phyloP scores from a whole-genome alignment of 257 asterid species.

The Catharanthus roseus region DNA sequence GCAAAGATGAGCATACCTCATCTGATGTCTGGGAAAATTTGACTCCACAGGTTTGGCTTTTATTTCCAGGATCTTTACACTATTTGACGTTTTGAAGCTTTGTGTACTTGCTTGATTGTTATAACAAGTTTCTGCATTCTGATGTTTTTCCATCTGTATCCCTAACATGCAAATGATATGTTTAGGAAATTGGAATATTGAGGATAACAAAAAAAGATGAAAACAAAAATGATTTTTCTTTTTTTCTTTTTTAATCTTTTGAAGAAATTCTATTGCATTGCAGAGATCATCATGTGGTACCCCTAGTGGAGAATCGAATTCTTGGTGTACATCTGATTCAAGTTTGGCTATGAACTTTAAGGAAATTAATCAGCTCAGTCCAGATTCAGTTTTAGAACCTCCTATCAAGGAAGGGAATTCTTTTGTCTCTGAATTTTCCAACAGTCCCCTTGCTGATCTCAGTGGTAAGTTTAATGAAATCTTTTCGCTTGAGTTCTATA shows the following conservation, averaged over 20 bases:
- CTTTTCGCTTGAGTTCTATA: neutral
- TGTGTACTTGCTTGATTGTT: neutral
- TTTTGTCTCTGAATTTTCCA: slow-evolving; percentile 22
- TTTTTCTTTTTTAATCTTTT: neutral
- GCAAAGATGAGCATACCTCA: slow-evolving; percentile 20
- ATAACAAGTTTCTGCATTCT: neutral
- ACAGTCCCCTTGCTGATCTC: slow-evolving; percentile 27
- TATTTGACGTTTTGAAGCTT: neutral
- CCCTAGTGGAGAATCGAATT: slow-evolving; percentile 26
- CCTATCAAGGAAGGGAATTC: slow-evolving; percentile 22
- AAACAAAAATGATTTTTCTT: neutral
- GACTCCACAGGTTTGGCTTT: slow-evolving; percentile 25
- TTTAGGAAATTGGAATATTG: neutral
- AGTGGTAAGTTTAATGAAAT: slow-evolving; percentile 21
- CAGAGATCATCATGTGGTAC: slow-evolving; percentile 41
- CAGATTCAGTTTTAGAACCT: slow-evolving; percentile 60
- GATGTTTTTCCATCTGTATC: neutral
- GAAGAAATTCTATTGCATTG: slow-evolving; percentile 9
- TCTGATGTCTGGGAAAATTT: slow-evolving; percentile 22
- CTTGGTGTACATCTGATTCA: slow-evolving; percentile 20
- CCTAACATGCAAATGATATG: neutral
- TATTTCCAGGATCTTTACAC: slow-evolving; percentile 8
- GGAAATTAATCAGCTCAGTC: slow-evolving; percentile 50
- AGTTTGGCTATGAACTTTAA: slow-evolving; percentile 28
- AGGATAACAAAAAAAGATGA: neutral